Evolutionary conservation across 495 filamentous ascomycete genomes (phyloP), one percentile per base, ranked within the genome.

Genomic region (Podospora sp.): DNA sequence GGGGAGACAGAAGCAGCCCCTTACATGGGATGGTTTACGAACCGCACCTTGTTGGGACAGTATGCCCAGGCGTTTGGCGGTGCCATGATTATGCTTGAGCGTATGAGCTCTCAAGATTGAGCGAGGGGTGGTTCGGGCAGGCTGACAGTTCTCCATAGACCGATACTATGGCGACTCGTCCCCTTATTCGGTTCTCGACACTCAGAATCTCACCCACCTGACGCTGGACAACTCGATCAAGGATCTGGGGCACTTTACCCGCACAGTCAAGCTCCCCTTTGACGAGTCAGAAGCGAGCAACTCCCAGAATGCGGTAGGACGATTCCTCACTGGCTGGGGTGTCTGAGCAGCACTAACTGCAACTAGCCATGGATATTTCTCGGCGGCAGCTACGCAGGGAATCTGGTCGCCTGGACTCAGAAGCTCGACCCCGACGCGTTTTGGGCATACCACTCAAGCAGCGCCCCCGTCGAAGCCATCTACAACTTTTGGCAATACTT

Each of bases 391-490:
- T 91, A 91, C 71, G 82, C 82, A 65, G 88, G 87, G 58, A 85
- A 86, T 18, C 76, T 90, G 29, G 68, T 87, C 1, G 88, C 86
- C 0, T 90, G 88, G 88, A 85, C 81, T 14, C 82, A 83, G 29
- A 80, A 81, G 24, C 79, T 82, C 18, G 75, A 82, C 9, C 87
- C 88, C 0, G 87, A 86, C 22, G 88, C 86, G 0, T 89, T 89
- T 77, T 90, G 88, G 88, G 87, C 87, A 8, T 89, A 88, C 68
- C 85, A 88, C 71, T 82, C 86, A 14, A 86, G 84, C 49, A 86
- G 83, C 67, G 88, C 85, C 0, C 84, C 85, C 3, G 88, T 90
- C 0, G 77, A 90, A 69, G 83, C 84, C 14, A 83, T 90, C 53
- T 79, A 81, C 26, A 78, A 89, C 70, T 89, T 83, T 70, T 90